Base-by-base conservation (phyloP, 768 basidiomycete genomes). In the Crassisporium funariophilum region DNA sequence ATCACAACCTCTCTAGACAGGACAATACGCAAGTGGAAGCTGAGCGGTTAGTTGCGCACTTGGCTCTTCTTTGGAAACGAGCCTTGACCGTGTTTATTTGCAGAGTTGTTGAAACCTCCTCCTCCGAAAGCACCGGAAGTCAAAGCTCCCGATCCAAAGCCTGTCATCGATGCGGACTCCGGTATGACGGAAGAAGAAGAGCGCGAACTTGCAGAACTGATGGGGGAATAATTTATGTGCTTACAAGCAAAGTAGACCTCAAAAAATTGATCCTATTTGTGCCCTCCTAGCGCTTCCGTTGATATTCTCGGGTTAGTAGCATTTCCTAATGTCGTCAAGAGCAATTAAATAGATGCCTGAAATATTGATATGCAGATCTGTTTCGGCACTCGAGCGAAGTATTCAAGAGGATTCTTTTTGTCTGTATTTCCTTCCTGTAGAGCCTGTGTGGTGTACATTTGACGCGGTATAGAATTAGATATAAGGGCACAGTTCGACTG, bases 171-270 rank as follows among this genome's bases (percentile, higher is more conserved):
- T 31, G 25, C 45, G 27, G 61, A 60, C 61, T 77, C 64, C 22
- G 62, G 72, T 43, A 60, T 95, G 65, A 88, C 93, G 8, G 91
- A 87, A 58, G 95, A 95, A 42, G 95, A 97, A 66, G 92, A 94
- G 58, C 76, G 81, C 16, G 93, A 97, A 64, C 72, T 98, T 16
- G 93, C 84, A 27, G 92, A 93, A 59, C 65, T 97, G 7, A 59
- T 77, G 64, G 72, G 68, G 35, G 70, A 73, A 31, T 10, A 31
- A 11, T 31, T n/a, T n/a, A n/a, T n/a, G n/a, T n/a, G n/a, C n/a
- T n/a, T n/a, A n/a, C n/a, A n/a, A n/a, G n/a, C n/a, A n/a, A n/a
- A n/a, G n/a, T n/a, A n/a, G n/a, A n/a, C n/a, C n/a, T n/a, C n/a
- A n/a, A n/a, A n/a, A n/a, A n/a, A n/a, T n/a, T n/a, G n/a, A n/a